A percentile compares a stretch with the other conserved stretches of the same genome.
Evolutionary conservation across 169 alveolate genomes (phyloP).

Genomic region (Cryptosporidium sp.): DNA sequence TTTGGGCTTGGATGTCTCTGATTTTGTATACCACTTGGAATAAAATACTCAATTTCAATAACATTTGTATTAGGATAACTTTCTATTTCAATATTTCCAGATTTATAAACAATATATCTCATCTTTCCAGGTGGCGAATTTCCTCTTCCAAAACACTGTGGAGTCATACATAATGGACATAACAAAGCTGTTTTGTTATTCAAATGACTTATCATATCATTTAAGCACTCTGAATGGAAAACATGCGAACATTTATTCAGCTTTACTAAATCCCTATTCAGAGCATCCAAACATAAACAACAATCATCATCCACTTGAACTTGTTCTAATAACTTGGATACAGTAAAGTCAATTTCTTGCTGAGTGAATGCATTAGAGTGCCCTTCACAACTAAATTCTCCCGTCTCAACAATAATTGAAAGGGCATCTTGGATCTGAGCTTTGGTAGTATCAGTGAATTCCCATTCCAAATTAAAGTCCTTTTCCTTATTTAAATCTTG

Average conservation of each 20-base stretch:
- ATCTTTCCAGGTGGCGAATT: conserved; percentile 60
- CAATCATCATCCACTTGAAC: conserved; percentile 65
- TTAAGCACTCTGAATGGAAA: conserved; percentile 48
- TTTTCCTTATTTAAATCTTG: neutral
- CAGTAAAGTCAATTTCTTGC: conserved; percentile 23
- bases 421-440: conserved; percentile 65
- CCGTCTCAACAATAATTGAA: conserved; percentile 61
- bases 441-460: conserved; percentile 62
- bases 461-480: conserved; percentile 59
- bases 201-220: conserved; percentile 61
- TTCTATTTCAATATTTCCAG: conserved; percentile 72
- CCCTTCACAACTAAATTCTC: conserved; percentile 55
- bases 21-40: conserved; percentile 73
- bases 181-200: conserved; percentile 29
- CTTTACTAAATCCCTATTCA: conserved; percentile 23
- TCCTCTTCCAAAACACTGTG: conserved; percentile 66
- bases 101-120: conserved; percentile 71
- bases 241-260: conserved; percentile 63
- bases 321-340: neutral
- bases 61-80: conserved; percentile 73
- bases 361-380: conserved; percentile 26
- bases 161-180: conserved; percentile 71
- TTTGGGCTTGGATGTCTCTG: conserved; percentile 65
- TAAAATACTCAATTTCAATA: conserved; percentile 70
- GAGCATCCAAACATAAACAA: conserved; percentile 56